These are phyloP conservation scores for Silene latifolia DNA, from an alignment of 148 eudicot genomes.

Conservation along the genomic window DNA sequence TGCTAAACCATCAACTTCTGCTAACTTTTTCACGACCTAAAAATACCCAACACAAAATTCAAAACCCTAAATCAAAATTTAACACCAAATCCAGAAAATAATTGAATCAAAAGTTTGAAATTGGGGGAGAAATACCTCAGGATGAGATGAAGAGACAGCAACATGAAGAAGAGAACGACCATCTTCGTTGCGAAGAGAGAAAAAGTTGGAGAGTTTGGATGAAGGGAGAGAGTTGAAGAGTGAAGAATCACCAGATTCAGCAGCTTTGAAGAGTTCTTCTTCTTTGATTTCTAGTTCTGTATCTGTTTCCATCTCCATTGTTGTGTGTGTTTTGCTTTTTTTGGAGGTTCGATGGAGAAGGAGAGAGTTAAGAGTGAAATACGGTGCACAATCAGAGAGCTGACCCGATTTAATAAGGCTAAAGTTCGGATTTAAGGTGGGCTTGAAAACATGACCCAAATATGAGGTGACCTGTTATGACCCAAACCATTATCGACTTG, in stretches of 20 bases:
- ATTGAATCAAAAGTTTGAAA: not conserved
- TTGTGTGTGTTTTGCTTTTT: not conserved
- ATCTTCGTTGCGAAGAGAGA: constrained; percentile 83
- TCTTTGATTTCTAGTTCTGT: constrained; percentile 18
- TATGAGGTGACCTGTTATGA: no score
- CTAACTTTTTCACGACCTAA: constrained; percentile 73
- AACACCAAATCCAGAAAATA: not conserved
- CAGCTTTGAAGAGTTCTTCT: constrained; percentile 66
- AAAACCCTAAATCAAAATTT: not conserved
- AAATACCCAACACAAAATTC: not conserved
- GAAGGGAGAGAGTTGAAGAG: constrained; percentile 54
- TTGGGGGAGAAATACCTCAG: constrained; percentile 33
- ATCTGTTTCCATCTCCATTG: constrained; percentile 47
- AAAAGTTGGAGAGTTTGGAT: constrained; percentile 38
- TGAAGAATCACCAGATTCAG: constrained; percentile 60
- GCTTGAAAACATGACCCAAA: no score
- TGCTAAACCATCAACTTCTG: constrained; percentile 50
- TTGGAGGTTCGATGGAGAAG: not conserved
- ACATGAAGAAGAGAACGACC: constrained; percentile 88
- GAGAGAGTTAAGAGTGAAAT: no score
- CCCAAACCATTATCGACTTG: no score
- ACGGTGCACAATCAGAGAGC: no score
- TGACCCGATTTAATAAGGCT: no score
- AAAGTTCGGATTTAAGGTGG: no score
- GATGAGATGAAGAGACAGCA: constrained; percentile 54